Evolutionary conservation across 306 rosid species (phyloP).

Genomic region (Ormosia semicastrata): DNA sequence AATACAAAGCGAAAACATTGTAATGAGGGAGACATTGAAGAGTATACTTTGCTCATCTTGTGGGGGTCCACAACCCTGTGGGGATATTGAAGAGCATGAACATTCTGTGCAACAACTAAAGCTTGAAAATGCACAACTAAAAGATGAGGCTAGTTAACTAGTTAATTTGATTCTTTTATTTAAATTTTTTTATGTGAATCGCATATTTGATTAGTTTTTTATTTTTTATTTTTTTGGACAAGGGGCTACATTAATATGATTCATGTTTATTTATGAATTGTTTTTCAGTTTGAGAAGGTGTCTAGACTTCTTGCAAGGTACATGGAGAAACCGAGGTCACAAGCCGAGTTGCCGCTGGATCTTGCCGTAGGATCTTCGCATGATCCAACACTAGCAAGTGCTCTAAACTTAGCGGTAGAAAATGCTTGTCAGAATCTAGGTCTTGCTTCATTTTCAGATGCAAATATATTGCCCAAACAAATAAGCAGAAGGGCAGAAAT

Average conservation of each 20-base stretch:
- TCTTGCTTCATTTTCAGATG: slow-evolving; percentile 3
- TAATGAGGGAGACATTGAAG: slow-evolving; percentile 46
- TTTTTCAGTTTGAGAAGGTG: slow-evolving; percentile 52
- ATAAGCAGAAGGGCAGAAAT: slow-evolving; percentile 15
- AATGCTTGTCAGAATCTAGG: slow-evolving; percentile 7
- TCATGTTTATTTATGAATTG: not conserved
- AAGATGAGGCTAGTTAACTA: slow-evolving; percentile 48
- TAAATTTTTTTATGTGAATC: not conserved
- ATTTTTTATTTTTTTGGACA: not conserved
- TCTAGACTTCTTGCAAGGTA: slow-evolving; percentile 35
- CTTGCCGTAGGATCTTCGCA: slow-evolving; percentile 24
- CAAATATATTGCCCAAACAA: not conserved
- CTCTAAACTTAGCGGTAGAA: slow-evolving; percentile 10
- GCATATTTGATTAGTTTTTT: no score
- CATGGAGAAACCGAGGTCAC: slow-evolving; percentile 38
- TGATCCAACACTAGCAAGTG: slow-evolving; percentile 8
- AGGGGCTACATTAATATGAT: not conserved
- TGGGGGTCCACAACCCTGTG: slow-evolving; percentile 50
- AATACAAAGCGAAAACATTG: slow-evolving; percentile 47
- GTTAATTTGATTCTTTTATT: not conserved
- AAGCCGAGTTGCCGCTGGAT: not conserved
- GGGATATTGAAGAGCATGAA: slow-evolving; percentile 32
- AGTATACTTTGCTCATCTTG: slow-evolving; percentile 51
- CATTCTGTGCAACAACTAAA: slow-evolving; percentile 31
- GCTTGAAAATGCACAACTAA: slow-evolving; percentile 47